Evolutionary conservation across 441 rosid genomes (phyloP), one percentile per base, ranked within the genome.

Genomic region (Iberis amara): DNA sequence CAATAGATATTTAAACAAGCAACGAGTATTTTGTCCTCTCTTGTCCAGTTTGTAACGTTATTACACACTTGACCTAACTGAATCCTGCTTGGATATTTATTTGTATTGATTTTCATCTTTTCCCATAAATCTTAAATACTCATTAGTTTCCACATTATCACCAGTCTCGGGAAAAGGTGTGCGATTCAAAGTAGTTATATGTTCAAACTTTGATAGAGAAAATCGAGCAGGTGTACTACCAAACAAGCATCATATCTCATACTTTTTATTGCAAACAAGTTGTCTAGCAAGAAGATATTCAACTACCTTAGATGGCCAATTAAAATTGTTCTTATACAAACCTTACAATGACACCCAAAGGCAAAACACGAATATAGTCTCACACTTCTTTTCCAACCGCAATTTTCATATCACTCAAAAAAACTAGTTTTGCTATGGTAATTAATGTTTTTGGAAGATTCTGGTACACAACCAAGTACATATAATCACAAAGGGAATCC

Each of bases 271-370:
- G 13, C 27, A 59, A 4, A 14, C 35, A 59, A 59, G 14, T 5
- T 57, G 31, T n/a, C 21, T 39, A 7, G 8, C 13, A 9, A 49
- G 51, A 32, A 59, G 37, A n/a, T 59, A 11, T 3, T 49, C 41
- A 1, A 39, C 35, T 0, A 59, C 7, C 8, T 59, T 59, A 7
- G 41, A 59, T 8, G 30, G 28, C 39, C 48, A 50, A 10, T 3
- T 35, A 6, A 15, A 40, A 1, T 3, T 7, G 1, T 15, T 40
- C 1, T 14, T 26, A 14, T n/a, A 8, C 26, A 3, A 50, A 50
- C 3, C 27, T 6, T 15, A 28, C 2, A 13, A 39, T 0, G 2
- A 53, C 47, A 0, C 47, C 47, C 4, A 39, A 0, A 5, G 28
- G 1, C 0, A 27, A 39, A 5, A 3, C 15, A 28, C 3, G 0